phyloP scores from a whole-genome alignment of 2,329 filamentous ascomycete species.

The Trichoderma pleuroti region DNA sequence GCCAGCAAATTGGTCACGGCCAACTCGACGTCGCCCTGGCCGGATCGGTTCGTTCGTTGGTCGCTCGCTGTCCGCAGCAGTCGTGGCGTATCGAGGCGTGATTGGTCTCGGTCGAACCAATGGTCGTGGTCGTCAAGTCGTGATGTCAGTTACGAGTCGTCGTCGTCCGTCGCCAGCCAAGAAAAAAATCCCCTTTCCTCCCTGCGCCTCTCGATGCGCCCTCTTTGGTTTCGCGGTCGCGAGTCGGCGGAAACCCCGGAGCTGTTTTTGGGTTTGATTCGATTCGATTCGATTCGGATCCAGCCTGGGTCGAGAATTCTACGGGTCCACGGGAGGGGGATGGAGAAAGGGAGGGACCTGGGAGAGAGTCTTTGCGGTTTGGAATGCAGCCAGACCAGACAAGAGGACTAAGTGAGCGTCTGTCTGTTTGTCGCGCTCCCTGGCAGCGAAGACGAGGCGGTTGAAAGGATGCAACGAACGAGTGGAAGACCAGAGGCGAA shows the following conservation, averaged over 20 bases:
- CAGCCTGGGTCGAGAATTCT: constrained; percentile 3
- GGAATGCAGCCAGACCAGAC: neutral
- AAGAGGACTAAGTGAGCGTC: neutral
- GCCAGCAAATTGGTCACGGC: neutral
- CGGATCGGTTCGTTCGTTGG: neutral
- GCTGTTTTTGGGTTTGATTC: neutral
- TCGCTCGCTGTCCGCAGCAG: neutral
- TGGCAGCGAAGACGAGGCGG: neutral
- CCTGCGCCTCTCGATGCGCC: neutral
- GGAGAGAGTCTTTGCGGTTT: neutral
- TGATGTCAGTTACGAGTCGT: neutral
- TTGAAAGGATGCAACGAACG: neutral
- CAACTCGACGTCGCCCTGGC: neutral
- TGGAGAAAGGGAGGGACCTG: neutral
- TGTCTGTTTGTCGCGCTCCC: neutral
- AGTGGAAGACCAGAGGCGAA: neutral
- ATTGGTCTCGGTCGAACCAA: neutral
- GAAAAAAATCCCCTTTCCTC: neutral
- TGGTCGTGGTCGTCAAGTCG: neutral
- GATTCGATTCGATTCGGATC: neutral
- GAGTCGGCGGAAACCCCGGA: constrained; percentile 2
- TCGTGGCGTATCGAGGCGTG: neutral
- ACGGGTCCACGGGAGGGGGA: neutral
- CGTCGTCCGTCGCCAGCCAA: neutral
- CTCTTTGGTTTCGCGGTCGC: neutral